phyloP scores from a whole-genome alignment of 2,329 filamentous ascomycete species.

The Didymella exigua region DNA sequence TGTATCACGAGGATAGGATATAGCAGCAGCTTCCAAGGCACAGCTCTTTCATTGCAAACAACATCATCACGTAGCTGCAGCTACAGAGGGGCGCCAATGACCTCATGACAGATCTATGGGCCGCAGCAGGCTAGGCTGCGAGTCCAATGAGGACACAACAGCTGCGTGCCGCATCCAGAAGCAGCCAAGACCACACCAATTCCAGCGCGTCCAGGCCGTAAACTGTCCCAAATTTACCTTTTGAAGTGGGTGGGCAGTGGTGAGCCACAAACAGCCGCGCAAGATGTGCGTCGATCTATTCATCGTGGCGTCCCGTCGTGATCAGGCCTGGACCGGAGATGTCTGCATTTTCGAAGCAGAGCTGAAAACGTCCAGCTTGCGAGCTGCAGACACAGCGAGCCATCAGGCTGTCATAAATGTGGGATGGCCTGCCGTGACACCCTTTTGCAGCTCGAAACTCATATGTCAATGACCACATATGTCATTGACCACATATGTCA shows the following conservation, averaged over 20 bases:
- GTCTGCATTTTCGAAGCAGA: background rate
- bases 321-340: background rate
- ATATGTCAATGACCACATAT: background rate
- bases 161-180: conserved; percentile 14
- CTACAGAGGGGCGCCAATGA: conserved; percentile 14
- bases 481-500: conserved; percentile 5
- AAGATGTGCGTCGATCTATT: conserved; percentile 1
- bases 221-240: conserved; percentile 5
- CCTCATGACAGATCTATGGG: conserved; percentile 8
- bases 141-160: conserved; percentile 23
- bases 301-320: background rate
- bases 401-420: background rate
- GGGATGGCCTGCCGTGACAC: background rate
- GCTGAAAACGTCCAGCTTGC: background rate
- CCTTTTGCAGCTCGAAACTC: background rate
- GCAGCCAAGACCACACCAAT: conserved; percentile 17
- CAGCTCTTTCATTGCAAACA: conserved; percentile 20
- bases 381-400: background rate
- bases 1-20: conserved; percentile 5
- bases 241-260: background rate
- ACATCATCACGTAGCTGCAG: conserved; percentile 24
- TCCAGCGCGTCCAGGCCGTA: conserved; percentile 12
- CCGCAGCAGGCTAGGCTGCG: conserved; percentile 24
- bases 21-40: conserved; percentile 30
- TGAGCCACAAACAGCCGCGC: conserved; percentile 7